Evolutionary conservation across 805 yeast genomes (phyloP), one percentile per base, ranked within the genome.

Genomic region (Saccharomycopsis sp.): DNA sequence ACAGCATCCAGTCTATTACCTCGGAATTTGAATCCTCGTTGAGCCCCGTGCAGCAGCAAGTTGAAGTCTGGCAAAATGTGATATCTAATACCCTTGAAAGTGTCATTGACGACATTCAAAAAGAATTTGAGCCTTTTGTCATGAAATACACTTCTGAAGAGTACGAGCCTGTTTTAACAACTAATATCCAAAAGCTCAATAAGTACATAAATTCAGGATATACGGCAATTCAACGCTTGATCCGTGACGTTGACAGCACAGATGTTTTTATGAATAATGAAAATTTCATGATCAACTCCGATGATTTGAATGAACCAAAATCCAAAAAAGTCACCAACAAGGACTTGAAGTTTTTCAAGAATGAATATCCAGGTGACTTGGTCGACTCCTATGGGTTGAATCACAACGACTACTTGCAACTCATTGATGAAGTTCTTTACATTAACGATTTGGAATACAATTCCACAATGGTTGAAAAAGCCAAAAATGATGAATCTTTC

Each of bases 161-260:
- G 15, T 34, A 42, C 30, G 26, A 42, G 25, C 36, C 38, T 35
- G 23, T 39, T n/a, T 27, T 48, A 18, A 21, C 33, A 22, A 8
- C 12, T 12, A 32, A 43, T 15, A 5, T 45, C 6, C 37, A 27
- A 37, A 31, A 32, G 12, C 41, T 46, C 12, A 42, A 43, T 26
- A 31, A 36, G 6, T 43, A 26, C 30, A 35, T 46, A n/a, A 48
- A 41, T 27, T 20, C 30, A 5, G 47, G 50, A 10, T 65, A 59
- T 36, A 43, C 49, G 19, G 45, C 46, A 3, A 46, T 65, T 22
- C 56, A 57, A 36, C 57, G 54, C 35, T 57, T 55, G 5, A 62
- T 65, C n/a, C 54, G 51, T 46, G 62, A 63, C 40, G 61, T 65
- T 34, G 61, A 64, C 36, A 63, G 69, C 13, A 58, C 58, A 3